A percentile compares a stretch with the other conserved stretches of the same genome.
Conservation (phyloP, 2,329 filamentous ascomycete genomes). For the Aspergillus fischeri region DNA sequence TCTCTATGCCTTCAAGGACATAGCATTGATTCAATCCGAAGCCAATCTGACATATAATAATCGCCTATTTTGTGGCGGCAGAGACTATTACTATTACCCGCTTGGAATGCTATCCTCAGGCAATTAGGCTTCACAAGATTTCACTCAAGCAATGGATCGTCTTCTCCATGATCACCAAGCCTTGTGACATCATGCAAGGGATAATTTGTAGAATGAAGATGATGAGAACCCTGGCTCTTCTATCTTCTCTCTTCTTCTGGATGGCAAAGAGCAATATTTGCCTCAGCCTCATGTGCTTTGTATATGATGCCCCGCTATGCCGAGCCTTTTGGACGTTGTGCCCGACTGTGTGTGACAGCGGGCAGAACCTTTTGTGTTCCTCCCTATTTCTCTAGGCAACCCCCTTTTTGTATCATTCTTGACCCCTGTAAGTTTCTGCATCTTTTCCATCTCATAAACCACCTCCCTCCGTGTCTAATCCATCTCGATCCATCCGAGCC, state of each 20-base stretch:
- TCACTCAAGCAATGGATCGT: not conserved
- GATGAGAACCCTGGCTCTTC: not conserved
- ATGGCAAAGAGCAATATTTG: not conserved
- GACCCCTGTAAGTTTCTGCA: not conserved
- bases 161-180: not conserved
- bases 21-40: not conserved
- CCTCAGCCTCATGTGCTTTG: not conserved
- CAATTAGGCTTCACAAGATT: not conserved
- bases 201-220: not conserved
- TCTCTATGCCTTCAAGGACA: not conserved
- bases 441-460: not conserved
- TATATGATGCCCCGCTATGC: constrained; percentile 10
- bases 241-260: not conserved
- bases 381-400: not conserved
- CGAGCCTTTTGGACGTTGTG: constrained; percentile 6
- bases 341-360: not conserved
- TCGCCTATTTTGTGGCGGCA: not conserved
- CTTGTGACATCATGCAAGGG: not conserved
- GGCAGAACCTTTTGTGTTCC: not conserved
- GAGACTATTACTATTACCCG: not conserved
- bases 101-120: not conserved
- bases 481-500: not conserved
- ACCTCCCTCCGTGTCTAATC: not conserved
- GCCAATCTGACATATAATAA: not conserved
- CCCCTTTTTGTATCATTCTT: not conserved